Evolutionary conservation across 176 grass and related monocot species (phyloP).

Genomic region (Oropetium thomaeum): DNA sequence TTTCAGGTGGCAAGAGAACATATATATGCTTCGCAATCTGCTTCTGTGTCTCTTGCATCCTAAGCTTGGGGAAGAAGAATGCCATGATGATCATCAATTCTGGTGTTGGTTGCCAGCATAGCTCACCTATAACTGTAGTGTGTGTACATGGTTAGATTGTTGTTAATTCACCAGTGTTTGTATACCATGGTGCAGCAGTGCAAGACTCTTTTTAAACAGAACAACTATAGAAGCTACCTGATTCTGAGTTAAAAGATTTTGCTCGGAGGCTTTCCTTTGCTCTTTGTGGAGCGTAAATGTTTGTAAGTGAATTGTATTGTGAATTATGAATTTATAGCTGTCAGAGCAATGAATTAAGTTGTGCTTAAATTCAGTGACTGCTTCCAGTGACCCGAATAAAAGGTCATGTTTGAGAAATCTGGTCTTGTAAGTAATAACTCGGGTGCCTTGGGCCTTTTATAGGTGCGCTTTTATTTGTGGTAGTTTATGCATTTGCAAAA

Average conservation of each 20-base stretch:
- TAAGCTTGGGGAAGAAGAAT: not conserved
- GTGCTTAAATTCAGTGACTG: constrained; percentile 14
- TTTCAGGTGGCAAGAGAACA: not conserved
- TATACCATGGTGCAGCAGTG: not conserved
- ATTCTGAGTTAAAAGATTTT: constrained; percentile 36
- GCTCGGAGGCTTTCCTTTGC: constrained; percentile 6
- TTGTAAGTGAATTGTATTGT: constrained; percentile 29
- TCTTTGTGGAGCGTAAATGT: constrained; percentile 37
- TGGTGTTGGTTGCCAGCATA: not conserved
- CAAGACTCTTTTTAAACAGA: constrained; percentile 17
- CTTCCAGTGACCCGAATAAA: not conserved
- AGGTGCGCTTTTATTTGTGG: not conserved
- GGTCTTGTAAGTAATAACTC: not conserved
- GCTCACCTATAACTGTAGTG: constrained; percentile 49
- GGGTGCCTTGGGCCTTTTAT: not conserved
- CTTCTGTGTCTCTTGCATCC: not conserved
- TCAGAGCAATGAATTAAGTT: constrained; percentile 31
- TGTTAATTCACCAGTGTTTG: constrained; percentile 28
- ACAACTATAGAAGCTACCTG: constrained; percentile 23
- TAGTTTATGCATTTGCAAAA: no score
- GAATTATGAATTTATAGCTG: constrained; percentile 32
- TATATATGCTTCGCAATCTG: constrained; percentile 17
- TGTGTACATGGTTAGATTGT: constrained; percentile 55
- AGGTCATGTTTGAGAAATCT: not conserved
- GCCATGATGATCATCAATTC: not conserved